Conservation (phyloP, 2,329 filamentous ascomycete species). For the Dendryphion nanum region DNA sequence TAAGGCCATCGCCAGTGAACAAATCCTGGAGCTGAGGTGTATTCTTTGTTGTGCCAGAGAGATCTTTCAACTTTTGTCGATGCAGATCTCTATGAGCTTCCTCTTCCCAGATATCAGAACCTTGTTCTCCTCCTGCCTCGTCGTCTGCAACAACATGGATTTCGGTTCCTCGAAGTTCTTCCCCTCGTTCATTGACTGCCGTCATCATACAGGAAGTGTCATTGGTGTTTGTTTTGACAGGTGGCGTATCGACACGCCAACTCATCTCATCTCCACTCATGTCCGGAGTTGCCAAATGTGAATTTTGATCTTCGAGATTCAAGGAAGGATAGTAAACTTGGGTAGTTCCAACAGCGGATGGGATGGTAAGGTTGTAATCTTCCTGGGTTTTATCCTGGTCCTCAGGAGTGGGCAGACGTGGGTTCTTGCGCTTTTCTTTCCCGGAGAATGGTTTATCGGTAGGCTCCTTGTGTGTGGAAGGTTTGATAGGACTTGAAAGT, state of each 20-base stretch:
- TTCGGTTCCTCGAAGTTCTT: neutral
- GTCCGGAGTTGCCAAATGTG: constrained; percentile 26
- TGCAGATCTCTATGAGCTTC: constrained; percentile 41
- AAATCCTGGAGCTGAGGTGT: constrained; percentile 30
- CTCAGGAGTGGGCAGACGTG: constrained; percentile 37
- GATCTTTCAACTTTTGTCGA: constrained; percentile 5
- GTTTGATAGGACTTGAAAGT: constrained; percentile 17
- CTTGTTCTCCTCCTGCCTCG: constrained; percentile 8
- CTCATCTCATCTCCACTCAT: constrained; percentile 32
- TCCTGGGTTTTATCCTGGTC: constrained; percentile 21
- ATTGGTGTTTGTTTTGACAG: constrained; percentile 6
- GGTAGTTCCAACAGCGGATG: constrained; percentile 4
- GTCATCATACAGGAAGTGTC: constrained; percentile 6
- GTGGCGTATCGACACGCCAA: constrained; percentile 27
- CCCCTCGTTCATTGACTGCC: neutral
- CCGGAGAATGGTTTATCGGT: constrained; percentile 23
- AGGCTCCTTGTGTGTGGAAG: constrained; percentile 4
- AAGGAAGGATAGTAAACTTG: constrained; percentile 30
- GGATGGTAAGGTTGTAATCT: constrained; percentile 16
- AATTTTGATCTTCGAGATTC: constrained; percentile 12
- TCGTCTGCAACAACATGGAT: neutral
- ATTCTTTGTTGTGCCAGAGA: constrained; percentile 6
- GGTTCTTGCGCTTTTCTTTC: constrained; percentile 20
- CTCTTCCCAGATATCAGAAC: constrained; percentile 48
- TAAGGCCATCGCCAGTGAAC: constrained; percentile 27